phyloP scores from a whole-genome alignment of 2,329 filamentous ascomycete genomes.

The Hypomyces rosellus region DNA sequence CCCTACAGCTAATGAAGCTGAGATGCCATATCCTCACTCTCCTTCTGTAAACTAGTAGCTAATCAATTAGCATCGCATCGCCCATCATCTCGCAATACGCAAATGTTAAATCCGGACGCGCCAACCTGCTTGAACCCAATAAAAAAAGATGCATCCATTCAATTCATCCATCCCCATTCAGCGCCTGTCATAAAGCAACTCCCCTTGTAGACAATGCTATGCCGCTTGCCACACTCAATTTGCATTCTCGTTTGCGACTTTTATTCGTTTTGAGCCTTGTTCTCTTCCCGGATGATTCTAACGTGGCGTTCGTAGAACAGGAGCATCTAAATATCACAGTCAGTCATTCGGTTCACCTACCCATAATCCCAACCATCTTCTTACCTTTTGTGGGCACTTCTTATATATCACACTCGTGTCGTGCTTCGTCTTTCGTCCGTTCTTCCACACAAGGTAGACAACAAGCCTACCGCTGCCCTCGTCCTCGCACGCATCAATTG shows the following conservation, averaged over 20 bases:
- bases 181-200: no score
- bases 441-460: constrained; percentile 69
- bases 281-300: constrained; percentile 41
- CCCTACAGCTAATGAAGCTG: no score
- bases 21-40: no score
- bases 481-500: constrained; percentile 68
- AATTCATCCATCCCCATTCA: no score
- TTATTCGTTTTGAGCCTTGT: constrained; percentile 17
- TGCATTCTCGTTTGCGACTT: neutral
- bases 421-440: constrained; percentile 68
- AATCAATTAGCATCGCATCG: no score
- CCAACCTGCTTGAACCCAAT: no score
- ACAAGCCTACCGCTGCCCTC: constrained; percentile 51
- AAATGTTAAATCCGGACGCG: no score
- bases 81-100: no score
- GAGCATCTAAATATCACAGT: constrained; percentile 41
- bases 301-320: constrained; percentile 55
- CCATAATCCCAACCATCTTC: constrained; percentile 8
- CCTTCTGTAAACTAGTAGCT: no score
- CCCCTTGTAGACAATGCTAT: no score
- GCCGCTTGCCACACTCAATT: no score
- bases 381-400: constrained; percentile 71
- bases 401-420: constrained; percentile 61
- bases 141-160: no score
- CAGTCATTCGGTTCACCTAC: neutral